phyloP scores from a whole-genome alignment of 345 rosid species.

The Syzygium aqueum region DNA sequence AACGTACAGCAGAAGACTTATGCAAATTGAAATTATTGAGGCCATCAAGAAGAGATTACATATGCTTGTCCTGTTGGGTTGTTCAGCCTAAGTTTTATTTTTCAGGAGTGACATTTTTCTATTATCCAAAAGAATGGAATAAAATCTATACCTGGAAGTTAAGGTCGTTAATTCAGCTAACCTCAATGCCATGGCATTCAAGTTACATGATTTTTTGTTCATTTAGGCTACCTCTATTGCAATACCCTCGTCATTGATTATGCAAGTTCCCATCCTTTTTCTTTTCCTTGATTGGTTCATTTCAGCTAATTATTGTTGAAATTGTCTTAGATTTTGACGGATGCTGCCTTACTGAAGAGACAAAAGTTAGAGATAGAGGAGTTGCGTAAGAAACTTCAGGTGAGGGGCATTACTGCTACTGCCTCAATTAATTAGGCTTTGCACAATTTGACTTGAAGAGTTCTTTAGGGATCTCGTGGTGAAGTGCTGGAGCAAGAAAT shows the following conservation, averaged over 20 bases:
- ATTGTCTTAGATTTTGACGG: conserved; percentile 68
- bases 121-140: neutral
- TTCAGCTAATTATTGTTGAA: conserved; percentile 12
- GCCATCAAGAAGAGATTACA: neutral
- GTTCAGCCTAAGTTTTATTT: neutral
- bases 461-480: conserved; percentile 78
- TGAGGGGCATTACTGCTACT: conserved; percentile 10
- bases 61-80: neutral
- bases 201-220: neutral
- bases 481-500: conserved; percentile 90
- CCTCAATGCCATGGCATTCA: neutral
- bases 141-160: neutral
- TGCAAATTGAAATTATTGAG: neutral
- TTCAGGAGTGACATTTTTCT: neutral
- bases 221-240: neutral
- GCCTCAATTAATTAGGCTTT: neutral
- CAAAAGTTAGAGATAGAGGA: conserved; percentile 97
- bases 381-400: conserved; percentile 77
- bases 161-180: neutral
- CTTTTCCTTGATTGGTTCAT: neutral
- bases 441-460: conserved; percentile 2
- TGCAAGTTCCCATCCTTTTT: neutral
- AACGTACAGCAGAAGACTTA: neutral
- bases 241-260: neutral
- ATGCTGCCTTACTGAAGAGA: conserved; percentile 84